Evolutionary conservation across 129 eudicot species (phyloP).

Genomic region (Flaveria linearis): DNA sequence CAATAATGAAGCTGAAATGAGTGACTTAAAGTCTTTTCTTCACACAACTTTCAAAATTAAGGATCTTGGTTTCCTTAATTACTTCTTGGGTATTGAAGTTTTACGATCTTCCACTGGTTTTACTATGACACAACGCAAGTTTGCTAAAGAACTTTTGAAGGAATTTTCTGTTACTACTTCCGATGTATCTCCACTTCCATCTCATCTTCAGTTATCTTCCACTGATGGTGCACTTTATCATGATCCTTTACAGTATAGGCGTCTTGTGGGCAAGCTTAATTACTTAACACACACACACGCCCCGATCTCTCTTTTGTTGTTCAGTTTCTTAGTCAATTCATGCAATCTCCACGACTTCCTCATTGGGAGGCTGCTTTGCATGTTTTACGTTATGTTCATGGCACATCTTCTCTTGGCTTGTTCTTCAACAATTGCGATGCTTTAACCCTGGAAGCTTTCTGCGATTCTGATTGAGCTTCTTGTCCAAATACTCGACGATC

Average conservation of each 20-base stretch:
- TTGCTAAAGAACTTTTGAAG: background rate
- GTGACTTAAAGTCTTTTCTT: background rate
- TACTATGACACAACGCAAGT: background rate
- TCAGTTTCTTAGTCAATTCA: background rate
- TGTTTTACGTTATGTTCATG: background rate
- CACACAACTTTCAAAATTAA: background rate
- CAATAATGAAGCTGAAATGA: background rate
- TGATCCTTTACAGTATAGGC: background rate
- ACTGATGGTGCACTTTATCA: background rate
- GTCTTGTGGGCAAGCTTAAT: background rate
- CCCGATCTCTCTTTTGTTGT: background rate
- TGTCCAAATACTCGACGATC: background rate
- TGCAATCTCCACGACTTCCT: background rate
- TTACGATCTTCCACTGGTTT: background rate
- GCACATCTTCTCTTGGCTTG: background rate
- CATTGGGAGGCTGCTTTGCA: background rate
- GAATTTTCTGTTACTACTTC: background rate
- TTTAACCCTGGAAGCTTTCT: background rate
- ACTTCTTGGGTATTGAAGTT: background rate
- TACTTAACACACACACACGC: background rate
- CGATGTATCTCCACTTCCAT: background rate
- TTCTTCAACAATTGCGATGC: background rate
- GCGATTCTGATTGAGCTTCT: slow-evolving; percentile 6
- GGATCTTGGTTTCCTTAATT: background rate
- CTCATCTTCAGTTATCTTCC: background rate